phyloP scores from a whole-genome alignment of 345 rosid species.

The Murraya paniculata region DNA sequence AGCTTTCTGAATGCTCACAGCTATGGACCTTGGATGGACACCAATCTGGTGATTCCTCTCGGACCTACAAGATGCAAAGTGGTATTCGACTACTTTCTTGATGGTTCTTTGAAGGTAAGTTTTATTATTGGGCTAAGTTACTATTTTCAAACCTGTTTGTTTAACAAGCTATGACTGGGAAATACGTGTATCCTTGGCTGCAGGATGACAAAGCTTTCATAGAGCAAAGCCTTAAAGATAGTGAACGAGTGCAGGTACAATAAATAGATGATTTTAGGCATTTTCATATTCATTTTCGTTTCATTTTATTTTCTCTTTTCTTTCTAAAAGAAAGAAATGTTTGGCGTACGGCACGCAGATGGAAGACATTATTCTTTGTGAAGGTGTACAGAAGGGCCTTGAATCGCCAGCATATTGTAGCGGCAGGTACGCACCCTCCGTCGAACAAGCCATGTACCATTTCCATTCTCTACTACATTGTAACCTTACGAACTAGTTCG shows the following conservation, averaged over 20 bases:
- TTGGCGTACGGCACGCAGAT: constrained; percentile 36
- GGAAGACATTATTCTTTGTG: constrained; percentile 70
- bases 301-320: neutral
- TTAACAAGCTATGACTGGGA: neutral
- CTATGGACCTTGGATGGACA: constrained; percentile 99
- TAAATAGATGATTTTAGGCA: neutral
- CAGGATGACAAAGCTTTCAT: constrained; percentile 68
- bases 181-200: neutral
- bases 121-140: neutral
- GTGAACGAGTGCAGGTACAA: constrained; percentile 72
- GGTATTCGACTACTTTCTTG: constrained; percentile 84
- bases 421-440: constrained; percentile 71
- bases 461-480: constrained; percentile 57
- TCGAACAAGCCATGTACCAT: constrained; percentile 76
- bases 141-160: neutral
- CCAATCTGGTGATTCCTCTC: constrained; percentile 76
- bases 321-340: neutral
- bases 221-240: constrained; percentile 64
- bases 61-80: constrained; percentile 75
- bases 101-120: constrained; percentile 54
- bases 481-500: constrained; percentile 28
- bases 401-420: constrained; percentile 63
- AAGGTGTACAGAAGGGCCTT: constrained; percentile 75
- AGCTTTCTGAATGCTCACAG: constrained; percentile 23
- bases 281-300: neutral